Evolutionary conservation across 345 rosid species (phyloP).

Genomic region (Clausena lansium): DNA sequence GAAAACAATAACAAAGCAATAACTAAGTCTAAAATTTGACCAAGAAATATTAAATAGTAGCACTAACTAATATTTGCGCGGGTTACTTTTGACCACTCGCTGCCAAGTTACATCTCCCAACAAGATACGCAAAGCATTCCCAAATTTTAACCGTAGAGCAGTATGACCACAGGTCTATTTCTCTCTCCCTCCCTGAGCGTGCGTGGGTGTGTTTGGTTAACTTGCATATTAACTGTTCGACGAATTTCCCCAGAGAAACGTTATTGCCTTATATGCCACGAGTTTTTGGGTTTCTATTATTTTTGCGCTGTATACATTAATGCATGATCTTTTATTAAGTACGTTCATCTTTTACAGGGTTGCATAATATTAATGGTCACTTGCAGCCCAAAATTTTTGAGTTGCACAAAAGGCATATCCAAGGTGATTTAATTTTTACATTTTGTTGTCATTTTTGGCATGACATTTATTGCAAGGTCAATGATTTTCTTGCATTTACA

Average conservation of each 20-base stretch:
- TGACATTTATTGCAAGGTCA: not conserved
- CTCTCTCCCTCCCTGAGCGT: not conserved
- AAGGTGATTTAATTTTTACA: constrained; percentile 18
- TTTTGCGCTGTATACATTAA: not conserved
- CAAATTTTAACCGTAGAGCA: not conserved
- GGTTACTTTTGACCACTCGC: not conserved
- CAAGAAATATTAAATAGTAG: too few species aligned
- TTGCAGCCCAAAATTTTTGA: constrained; percentile 17
- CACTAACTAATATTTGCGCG: not conserved
- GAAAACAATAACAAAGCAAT: not conserved
- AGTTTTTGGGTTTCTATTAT: not conserved
- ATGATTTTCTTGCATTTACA: constrained; percentile 15
- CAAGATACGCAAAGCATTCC: not conserved
- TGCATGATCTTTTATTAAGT: not conserved
- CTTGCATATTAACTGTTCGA: constrained; percentile 27
- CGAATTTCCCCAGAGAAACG: constrained; percentile 25
- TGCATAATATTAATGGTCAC: not conserved
- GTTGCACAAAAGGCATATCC: constrained; percentile 7
- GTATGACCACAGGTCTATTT: constrained; percentile 23
- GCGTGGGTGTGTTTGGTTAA: not conserved
- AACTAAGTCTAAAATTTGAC: not conserved
- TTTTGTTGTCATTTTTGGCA: not conserved
- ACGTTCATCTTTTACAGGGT: constrained; percentile 11
- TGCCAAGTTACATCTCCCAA: not conserved
- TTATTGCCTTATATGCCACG: not conserved